A percentile compares a stretch with the other conserved stretches of the same genome.
Conservation (phyloP, 331 rosid species). For the Arachis monticola region DNA sequence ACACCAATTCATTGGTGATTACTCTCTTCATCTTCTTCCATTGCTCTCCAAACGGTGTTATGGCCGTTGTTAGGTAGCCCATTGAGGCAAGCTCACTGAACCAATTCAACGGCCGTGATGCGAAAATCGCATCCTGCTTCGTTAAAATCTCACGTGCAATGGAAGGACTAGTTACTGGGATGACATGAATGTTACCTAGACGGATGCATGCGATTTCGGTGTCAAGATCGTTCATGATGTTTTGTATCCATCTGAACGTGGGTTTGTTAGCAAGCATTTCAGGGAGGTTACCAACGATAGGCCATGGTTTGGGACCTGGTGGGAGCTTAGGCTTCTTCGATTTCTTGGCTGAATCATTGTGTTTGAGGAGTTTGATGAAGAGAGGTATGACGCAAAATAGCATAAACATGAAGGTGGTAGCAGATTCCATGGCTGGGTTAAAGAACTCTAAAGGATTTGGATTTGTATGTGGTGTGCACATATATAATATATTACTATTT, state of each 20-base stretch:
- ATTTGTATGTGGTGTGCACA: no score
- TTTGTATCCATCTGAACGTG: slow-evolving; percentile 40
- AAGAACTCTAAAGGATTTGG: no score
- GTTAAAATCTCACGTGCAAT: slow-evolving; percentile 45
- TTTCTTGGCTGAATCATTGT: not conserved
- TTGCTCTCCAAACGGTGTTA: slow-evolving; percentile 41
- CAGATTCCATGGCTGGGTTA: not conserved
- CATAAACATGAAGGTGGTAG: not conserved
- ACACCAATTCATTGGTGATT: slow-evolving; percentile 30
- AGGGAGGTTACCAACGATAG: slow-evolving; percentile 43
- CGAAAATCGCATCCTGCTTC: slow-evolving; percentile 34
- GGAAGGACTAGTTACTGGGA: slow-evolving; percentile 38
- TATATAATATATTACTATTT: no score
- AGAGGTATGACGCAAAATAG: not conserved
- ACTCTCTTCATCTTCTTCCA: slow-evolving; percentile 59
- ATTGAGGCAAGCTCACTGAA: slow-evolving; percentile 4
- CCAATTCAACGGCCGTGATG: slow-evolving; percentile 35
- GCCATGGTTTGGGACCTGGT: slow-evolving; percentile 57
- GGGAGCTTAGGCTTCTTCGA: slow-evolving; percentile 30
- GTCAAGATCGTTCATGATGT: slow-evolving; percentile 25
- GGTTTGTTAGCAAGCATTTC: slow-evolving; percentile 39
- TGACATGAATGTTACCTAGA: slow-evolving; percentile 40
- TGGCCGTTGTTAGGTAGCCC: slow-evolving; percentile 24
- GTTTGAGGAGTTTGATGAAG: not conserved
- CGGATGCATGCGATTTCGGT: slow-evolving; percentile 47